A percentile compares a stretch with the other conserved stretches of the same genome.
These are phyloP conservation scores for Flaveria trinervia DNA, from an alignment of 129 eudicot genomes.

Conservation along the genomic window DNA sequence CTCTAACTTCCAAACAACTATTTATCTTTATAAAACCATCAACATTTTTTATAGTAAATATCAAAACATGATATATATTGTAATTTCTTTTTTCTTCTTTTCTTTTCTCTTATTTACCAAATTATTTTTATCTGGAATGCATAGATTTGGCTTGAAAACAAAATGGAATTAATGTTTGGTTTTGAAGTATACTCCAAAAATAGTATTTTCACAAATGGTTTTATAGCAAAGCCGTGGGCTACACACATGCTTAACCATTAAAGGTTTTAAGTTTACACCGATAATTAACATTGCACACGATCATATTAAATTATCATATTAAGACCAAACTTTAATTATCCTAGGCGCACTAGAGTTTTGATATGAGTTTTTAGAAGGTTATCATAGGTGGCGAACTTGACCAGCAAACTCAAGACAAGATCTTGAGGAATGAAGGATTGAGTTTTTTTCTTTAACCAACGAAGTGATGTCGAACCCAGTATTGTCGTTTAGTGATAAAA, in stretches of 20 bases:
- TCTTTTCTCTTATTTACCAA: neutral
- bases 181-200: slow-evolving; percentile 13
- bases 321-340: neutral
- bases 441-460: too few species aligned
- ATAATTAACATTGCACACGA: neutral
- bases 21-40: too few species aligned
- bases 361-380: too few species aligned
- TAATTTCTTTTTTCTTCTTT: neutral
- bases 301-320: neutral
- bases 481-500: too few species aligned
- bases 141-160: slow-evolving; percentile 25
- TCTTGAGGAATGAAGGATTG: too few species aligned
- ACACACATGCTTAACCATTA: slow-evolving; percentile 11
- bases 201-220: slow-evolving; percentile 9
- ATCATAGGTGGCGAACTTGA: too few species aligned
- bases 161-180: slow-evolving; percentile 19
- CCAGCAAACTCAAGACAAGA: too few species aligned
- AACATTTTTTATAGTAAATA: neutral
- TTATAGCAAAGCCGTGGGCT: slow-evolving; percentile 14
- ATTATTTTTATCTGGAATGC: neutral
- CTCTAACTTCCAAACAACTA: too few species aligned
- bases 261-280: slow-evolving; percentile 14
- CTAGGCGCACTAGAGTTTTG: too few species aligned
- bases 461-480: too few species aligned
- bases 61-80: too few species aligned